A percentile compares a stretch with the other conserved stretches of the same genome.
phyloP scores from a whole-genome alignment of 345 rosid genomes.

The Hibiscus syriacus region DNA sequence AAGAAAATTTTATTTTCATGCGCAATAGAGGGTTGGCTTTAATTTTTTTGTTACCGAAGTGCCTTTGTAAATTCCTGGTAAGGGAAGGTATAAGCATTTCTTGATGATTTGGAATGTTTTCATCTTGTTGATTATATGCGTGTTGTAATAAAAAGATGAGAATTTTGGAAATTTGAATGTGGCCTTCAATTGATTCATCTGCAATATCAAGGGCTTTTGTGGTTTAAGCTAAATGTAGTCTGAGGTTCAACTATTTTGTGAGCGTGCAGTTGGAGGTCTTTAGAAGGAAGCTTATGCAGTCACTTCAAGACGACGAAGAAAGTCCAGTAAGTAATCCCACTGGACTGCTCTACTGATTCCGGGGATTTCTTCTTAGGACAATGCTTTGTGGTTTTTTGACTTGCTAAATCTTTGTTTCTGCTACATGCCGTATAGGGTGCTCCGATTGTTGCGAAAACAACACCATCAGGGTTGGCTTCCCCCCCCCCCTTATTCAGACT shows the following conservation, averaged over 20 bases:
- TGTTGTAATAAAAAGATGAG: background rate
- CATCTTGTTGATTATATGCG: background rate
- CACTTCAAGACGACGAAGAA: too few relatives aligned
- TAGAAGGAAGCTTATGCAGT: too few relatives aligned
- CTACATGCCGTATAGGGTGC: constrained; percentile 37
- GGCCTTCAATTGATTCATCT: background rate
- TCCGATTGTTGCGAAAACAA: constrained; percentile 68
- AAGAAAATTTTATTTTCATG: background rate
- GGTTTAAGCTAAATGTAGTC: background rate
- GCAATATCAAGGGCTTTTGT: background rate
- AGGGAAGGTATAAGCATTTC: background rate
- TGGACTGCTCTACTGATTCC: background rate
- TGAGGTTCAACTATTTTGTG: background rate
- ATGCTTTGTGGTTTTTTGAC: background rate
- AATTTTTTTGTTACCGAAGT: background rate
- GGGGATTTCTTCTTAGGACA: background rate
- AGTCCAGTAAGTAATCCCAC: constrained; percentile 31
- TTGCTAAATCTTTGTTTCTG: constrained; percentile 7
- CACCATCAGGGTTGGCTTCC: constrained; percentile 42
- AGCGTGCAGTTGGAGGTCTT: constrained; percentile 70
- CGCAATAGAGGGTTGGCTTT: background rate
- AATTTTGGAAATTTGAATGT: constrained; percentile 20
- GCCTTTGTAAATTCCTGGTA: background rate
- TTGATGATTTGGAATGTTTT: background rate
- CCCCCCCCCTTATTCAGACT: background rate